Evolutionary conservation across 2,329 filamentous ascomycete genomes (phyloP).

Genomic region (Basipetospora chlamydospora): DNA sequence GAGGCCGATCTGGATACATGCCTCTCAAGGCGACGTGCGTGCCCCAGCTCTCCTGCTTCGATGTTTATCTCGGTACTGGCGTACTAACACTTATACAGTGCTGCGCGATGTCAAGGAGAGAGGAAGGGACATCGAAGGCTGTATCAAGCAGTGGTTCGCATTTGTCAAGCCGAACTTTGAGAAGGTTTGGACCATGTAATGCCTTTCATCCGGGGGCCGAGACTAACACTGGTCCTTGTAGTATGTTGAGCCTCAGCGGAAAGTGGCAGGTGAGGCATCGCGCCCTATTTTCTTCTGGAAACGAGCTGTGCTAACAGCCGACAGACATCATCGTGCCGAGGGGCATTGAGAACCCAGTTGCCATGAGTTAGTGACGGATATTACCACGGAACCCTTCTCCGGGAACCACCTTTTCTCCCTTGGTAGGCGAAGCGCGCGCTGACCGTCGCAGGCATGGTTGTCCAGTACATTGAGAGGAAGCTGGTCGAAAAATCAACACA

Average conservation of each 20-base stretch:
- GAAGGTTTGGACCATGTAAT: slow-evolving; percentile 29
- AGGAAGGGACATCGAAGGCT: slow-evolving; percentile 82
- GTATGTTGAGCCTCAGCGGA: slow-evolving; percentile 83
- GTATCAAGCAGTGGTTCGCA: slow-evolving; percentile 94
- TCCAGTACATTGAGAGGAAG: slow-evolving; percentile 81
- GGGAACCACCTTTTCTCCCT: too few relatives aligned
- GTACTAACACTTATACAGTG: too few relatives aligned
- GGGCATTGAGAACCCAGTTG: slow-evolving; percentile 87
- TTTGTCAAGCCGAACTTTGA: slow-evolving; percentile 97
- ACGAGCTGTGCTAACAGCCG: not conserved
- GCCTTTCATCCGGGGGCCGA: not conserved
- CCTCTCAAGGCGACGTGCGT: slow-evolving; percentile 69
- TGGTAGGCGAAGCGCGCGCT: slow-evolving; percentile 7
- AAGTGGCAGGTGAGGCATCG: slow-evolving; percentile 57
- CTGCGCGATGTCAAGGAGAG: slow-evolving; percentile 79
- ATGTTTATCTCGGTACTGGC: too few relatives aligned
- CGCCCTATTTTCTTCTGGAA: slow-evolving; percentile 7
- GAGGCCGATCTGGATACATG: slow-evolving; percentile 94
- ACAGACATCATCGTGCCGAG: slow-evolving; percentile 84
- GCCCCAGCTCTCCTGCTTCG: not conserved
- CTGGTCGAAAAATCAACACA: slow-evolving; percentile 71
- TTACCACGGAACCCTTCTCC: not conserved
- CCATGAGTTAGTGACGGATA: slow-evolving; percentile 60
- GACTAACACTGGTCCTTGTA: slow-evolving; percentile 15
- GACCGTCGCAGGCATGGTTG: slow-evolving; percentile 58